A percentile compares a stretch with the other conserved stretches of the same genome.
Conservation (phyloP, 441 rosid genomes). For the Euphorbia celastroides region DNA sequence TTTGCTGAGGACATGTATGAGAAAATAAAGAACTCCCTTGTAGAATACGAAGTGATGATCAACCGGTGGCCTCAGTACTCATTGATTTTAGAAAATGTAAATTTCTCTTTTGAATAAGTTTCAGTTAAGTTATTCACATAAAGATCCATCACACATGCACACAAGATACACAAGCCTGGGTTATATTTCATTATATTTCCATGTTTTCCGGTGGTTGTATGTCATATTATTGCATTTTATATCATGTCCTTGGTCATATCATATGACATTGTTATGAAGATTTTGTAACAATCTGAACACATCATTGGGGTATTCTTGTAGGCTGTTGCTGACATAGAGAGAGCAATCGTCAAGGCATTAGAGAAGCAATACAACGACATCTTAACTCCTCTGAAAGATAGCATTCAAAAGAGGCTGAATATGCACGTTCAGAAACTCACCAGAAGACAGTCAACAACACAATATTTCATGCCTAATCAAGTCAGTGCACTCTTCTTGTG, state of each 20-base stretch:
- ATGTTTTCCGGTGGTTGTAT: neutral
- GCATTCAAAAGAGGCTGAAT: conserved; percentile 79
- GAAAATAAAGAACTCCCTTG: conserved; percentile 62
- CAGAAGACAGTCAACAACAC: conserved; percentile 73
- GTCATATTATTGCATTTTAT: neutral
- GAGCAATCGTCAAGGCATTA: conserved; percentile 77
- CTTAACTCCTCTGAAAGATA: conserved; percentile 80
- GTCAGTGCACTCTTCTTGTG: conserved; percentile 29
- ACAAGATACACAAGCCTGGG: neutral
- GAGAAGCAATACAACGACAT: conserved; percentile 89
- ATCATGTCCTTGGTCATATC: neutral
- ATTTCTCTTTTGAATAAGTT: conserved; percentile 13
- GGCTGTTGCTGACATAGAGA: conserved; percentile 80
- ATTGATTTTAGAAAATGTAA: conserved; percentile 76
- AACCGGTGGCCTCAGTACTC: conserved; percentile 95
- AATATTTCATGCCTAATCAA: conserved; percentile 75
- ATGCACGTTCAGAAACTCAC: conserved; percentile 96
- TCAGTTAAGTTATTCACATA: neutral
- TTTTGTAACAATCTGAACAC: neutral
- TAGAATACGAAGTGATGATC: conserved; percentile 81
- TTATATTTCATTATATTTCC: neutral
- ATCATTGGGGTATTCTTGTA: conserved; percentile 21
- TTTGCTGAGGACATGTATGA: conserved; percentile 95
- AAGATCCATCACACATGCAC: neutral
- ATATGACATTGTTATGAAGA: neutral